Conservation (phyloP, 352 stramenopile genomes). For the Phytophthora hibernalis region DNA sequence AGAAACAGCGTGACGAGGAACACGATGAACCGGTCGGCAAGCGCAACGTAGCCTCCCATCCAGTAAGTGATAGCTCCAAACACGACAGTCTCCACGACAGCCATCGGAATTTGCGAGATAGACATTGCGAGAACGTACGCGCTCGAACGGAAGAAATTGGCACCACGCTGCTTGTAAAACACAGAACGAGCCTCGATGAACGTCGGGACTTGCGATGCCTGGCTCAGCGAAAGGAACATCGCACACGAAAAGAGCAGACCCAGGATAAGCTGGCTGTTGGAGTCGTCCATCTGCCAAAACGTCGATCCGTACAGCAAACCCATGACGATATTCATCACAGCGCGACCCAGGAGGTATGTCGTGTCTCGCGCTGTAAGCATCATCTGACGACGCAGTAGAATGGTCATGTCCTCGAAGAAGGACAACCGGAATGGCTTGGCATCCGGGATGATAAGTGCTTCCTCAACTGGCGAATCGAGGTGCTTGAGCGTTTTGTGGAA, state of each 20-base stretch:
- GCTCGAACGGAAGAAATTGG: constrained; percentile 88
- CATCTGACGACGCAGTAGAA: constrained; percentile 61
- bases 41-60: constrained; percentile 78
- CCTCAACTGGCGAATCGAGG: constrained; percentile 39
- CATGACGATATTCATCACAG: constrained; percentile 67
- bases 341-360: constrained; percentile 54
- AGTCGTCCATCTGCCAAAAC: constrained; percentile 71
- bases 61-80: constrained; percentile 91
- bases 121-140: constrained; percentile 78
- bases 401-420: constrained; percentile 49
- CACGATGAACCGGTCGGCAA: constrained; percentile 51
- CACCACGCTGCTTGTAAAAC: constrained; percentile 91
- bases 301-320: constrained; percentile 68
- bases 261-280: constrained; percentile 66
- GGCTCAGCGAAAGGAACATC: constrained; percentile 87
- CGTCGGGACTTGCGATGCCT: constrained; percentile 78
- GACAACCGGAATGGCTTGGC: constrained; percentile 50
- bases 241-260: constrained; percentile 89
- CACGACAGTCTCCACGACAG: constrained; percentile 72
- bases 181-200: constrained; percentile 77
- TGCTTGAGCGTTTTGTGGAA: constrained; percentile 52
- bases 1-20: constrained; percentile 74
- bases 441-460: constrained; percentile 27
- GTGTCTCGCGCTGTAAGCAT: constrained; percentile 72
- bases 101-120: constrained; percentile 55